Evolutionary conservation across 371 early-diverging fungal species (phyloP).

Genomic region (Synchytrium microbalum): DNA sequence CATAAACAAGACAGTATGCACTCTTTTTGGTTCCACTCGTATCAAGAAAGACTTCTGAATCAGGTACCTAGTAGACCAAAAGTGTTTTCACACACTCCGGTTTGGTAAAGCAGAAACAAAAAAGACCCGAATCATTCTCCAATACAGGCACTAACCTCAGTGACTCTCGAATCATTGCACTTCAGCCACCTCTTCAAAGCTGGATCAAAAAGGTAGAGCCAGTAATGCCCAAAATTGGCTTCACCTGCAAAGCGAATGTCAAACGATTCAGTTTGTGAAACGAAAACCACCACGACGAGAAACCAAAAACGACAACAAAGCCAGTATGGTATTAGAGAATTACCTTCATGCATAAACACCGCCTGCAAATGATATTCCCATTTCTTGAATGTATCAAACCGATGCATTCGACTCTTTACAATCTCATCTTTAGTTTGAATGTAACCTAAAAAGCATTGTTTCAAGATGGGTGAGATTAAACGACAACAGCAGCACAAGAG

Average conservation of each 20-base stretch:
- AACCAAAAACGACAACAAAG: not conserved
- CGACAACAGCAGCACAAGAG: too few relatives aligned
- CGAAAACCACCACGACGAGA: not conserved
- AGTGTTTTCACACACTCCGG: not conserved
- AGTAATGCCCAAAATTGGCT: constrained; percentile 82
- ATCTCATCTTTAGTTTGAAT: constrained; percentile 3
- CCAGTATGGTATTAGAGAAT: not conserved
- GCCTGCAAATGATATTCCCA: constrained; percentile 55
- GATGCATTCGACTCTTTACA: constrained; percentile 18
- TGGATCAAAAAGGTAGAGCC: constrained; percentile 71
- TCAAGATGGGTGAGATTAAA: too few relatives aligned
- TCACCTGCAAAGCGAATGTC: constrained; percentile 32
- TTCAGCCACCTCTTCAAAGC: constrained; percentile 63
- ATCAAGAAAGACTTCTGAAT: constrained; percentile 24
- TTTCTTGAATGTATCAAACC: constrained; percentile 34
- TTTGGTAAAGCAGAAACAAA: not conserved
- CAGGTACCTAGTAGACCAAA: constrained; percentile 15
- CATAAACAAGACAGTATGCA: constrained; percentile 34
- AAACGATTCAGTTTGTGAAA: too few relatives aligned
- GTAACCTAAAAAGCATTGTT: too few relatives aligned
- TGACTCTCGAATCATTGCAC: constrained; percentile 70
- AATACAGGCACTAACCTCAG: constrained; percentile 38
- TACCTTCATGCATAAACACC: constrained; percentile 61
- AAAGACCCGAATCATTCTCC: not conserved
- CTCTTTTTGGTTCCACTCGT: constrained; percentile 23